Evolutionary conservation across 345 rosid species (phyloP), one percentile per base, ranked within the genome.

Genomic region (Mallotus nudiflorus): DNA sequence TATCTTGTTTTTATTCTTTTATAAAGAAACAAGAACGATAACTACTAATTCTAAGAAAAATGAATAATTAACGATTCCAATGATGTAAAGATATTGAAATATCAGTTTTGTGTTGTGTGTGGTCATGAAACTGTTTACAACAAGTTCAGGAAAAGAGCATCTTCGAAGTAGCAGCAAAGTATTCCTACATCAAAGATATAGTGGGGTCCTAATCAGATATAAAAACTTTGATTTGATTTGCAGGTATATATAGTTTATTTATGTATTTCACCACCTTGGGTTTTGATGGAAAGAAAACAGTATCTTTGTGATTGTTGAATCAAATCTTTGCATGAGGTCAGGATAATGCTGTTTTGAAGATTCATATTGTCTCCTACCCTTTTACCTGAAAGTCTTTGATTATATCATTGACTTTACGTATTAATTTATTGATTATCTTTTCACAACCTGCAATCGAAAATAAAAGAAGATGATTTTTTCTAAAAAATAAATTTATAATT

Each of bases 341-440:
- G 63, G 9, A 46, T 40, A 15, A 25, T 73, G 40, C 74, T 73
- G 50, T 58, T 78, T 63, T 49, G 48, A 64, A 73, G 77, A 78
- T 78, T 78, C 74, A 68, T 73, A 18, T 45, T 72, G 74, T 78
- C 70, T 69, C 57, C 58, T 50, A 6, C 14, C n/a, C 28, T 59
- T 70, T 69, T n/a, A 16, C 49, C 18, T 12, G 16, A 69, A 55
- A 46, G 52, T 69, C 70, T 69, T 64, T 50, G n/a, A 25, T 49
- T 55, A 33, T 66, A 75, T 75, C 31, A 75, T n/a, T 57, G 74
- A 69, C 60, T 63, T 9, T n/a, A n/a, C n/a, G n/a, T n/a, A n/a
- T n/a, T n/a, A n/a, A n/a, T n/a, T n/a, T n/a, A n/a, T n/a, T n/a
- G n/a, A n/a, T n/a, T n/a, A n/a, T n/a, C n/a, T n/a, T n/a, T n/a